These are phyloP conservation scores for Chlamydomonas applanata DNA, from an alignment of 139 green algal species.

Conservation along the genomic window DNA sequence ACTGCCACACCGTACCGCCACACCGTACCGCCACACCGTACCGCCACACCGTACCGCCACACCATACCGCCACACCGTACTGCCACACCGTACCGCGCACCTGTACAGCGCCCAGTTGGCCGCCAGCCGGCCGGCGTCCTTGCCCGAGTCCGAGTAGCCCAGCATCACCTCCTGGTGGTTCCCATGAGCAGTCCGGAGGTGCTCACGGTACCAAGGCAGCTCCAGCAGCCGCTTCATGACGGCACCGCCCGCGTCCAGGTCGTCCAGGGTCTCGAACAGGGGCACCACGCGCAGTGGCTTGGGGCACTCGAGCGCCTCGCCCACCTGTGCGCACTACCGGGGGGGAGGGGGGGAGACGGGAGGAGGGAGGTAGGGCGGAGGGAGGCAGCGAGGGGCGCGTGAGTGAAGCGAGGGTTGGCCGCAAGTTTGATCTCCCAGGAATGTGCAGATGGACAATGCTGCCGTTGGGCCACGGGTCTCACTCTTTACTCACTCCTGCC, in stretches of 20 bases:
- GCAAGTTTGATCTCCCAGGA: too few relatives aligned
- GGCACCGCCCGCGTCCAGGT: constrained; percentile 68
- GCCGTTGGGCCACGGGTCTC: too few relatives aligned
- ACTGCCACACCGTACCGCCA: too few relatives aligned
- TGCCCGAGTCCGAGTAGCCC: constrained; percentile 92
- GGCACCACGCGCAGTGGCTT: constrained; percentile 79
- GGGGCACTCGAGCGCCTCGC: neutral
- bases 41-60: too few relatives aligned
- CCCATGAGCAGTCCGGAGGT: constrained; percentile 51
- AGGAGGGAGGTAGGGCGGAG: neutral
- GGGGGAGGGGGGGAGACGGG: neutral
- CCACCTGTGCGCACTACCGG: neutral
- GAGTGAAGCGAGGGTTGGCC: neutral
- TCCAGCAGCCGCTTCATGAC: constrained; percentile 54
- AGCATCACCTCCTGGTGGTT: constrained; percentile 63
- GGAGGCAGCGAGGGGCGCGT: neutral
- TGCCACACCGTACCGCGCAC: too few relatives aligned
- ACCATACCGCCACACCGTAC: too few relatives aligned
- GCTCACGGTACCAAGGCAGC: constrained; percentile 66
- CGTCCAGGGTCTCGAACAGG: constrained; percentile 95
- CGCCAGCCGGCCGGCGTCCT: constrained; percentile 94
- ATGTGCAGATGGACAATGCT: too few relatives aligned
- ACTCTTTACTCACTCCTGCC: too few relatives aligned
- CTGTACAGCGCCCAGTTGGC: constrained; percentile 89
- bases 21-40: too few relatives aligned